Evolutionary conservation across 2,329 filamentous ascomycete species (phyloP).

Genomic region (Epichloe sylvatica): DNA sequence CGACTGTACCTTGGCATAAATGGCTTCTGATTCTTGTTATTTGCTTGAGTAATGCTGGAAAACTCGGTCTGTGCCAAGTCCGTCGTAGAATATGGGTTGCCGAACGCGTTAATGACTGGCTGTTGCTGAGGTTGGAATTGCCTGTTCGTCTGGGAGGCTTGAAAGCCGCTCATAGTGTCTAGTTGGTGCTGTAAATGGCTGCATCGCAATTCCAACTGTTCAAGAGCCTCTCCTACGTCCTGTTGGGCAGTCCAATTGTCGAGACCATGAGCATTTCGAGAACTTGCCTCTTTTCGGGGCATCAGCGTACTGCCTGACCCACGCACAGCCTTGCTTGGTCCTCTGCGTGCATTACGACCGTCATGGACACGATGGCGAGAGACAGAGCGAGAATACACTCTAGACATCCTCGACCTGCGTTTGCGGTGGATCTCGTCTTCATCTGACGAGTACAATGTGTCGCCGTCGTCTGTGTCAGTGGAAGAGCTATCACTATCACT

Average conservation of each 20-base stretch:
- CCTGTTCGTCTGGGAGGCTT: background rate
- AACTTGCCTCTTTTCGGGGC: background rate
- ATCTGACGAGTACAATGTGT: background rate
- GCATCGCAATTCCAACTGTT: conserved; percentile 3
- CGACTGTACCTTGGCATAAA: background rate
- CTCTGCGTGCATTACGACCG: too few species aligned
- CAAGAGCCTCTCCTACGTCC: conserved; percentile 1
- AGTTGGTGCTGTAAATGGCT: conserved; percentile 1
- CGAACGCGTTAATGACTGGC: background rate
- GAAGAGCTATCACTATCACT: background rate
- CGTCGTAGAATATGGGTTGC: background rate
- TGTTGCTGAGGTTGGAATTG: background rate
- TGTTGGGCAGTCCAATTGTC: background rate
- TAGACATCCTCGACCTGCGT: background rate
- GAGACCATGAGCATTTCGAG: background rate
- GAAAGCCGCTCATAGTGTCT: background rate
- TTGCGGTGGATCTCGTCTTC: background rate
- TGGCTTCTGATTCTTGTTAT: background rate
- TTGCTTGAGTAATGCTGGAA: background rate
- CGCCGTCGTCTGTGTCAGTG: background rate
- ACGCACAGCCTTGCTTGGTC: too few species aligned
- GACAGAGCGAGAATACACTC: background rate
- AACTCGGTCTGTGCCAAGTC: background rate
- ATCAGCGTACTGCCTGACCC: background rate
- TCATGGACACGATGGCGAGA: background rate